Evolutionary conservation across 176 grass and related monocot genomes (phyloP), one percentile per base, ranked within the genome.

Genomic region (Zea luxurians): DNA sequence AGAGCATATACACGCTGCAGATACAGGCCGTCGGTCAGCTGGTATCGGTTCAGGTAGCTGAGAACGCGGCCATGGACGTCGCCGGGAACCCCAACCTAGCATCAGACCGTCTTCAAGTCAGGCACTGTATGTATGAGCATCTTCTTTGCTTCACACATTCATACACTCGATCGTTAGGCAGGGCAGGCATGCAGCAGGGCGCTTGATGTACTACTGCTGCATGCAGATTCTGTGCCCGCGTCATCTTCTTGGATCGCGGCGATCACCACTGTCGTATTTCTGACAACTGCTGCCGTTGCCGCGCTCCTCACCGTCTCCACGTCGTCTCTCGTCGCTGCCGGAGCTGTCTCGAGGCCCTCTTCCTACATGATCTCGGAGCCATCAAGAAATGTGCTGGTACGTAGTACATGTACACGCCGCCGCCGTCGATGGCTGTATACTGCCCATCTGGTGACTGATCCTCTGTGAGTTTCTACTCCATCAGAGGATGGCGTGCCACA

Each of bases 401-500:
- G 35, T 27, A 27, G 27, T 27, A 27, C 27, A 27, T 27, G 27
- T 27, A 27, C 27, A 38, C 0, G 11, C 21, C 5, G 0, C 53
- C 53, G 17, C 2, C 54, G 17, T 54, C 2, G 16, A n/a, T 54
- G 16, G 7, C 6, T 2, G 38, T 27, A 27, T 27, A 27, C 27
- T 27, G 27, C 27, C 27, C 27, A 27, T 27, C 27, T 27, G 27
- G n/a, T 60, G 20, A 61, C 12, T 34, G 58, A 61, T 61, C 21
- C 1, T 3, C 10, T 34, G 58, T 61, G 58, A 61, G 0, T 34
- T 34, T 61, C 1, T 61, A 61, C 81, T 27, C 27, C 27, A 27
- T 27, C 85, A 98, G 95, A 98, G 95, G 85, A 88, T 94, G 74
- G 89, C 90, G 3, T 94, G 87, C 78, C 92, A 94, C 59, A 86